phyloP scores from a whole-genome alignment of 371 early-diverging fungal species.

The Mucor plumbeus region DNA sequence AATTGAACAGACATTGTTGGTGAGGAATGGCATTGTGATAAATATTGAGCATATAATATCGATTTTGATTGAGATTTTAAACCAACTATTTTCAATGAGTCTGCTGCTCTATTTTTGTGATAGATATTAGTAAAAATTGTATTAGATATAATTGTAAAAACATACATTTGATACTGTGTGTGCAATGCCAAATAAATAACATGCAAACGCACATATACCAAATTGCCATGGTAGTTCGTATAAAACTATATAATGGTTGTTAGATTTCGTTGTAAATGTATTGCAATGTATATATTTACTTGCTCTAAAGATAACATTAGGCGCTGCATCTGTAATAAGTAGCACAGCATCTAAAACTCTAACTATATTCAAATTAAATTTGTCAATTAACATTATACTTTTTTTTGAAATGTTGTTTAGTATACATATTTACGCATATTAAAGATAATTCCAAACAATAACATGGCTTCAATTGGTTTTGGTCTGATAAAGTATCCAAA shows the following conservation, averaged over 20 bases:
- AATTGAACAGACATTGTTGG: conserved; percentile 43
- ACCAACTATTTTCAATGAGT: conserved; percentile 28
- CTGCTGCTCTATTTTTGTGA: conserved; percentile 31
- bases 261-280: not conserved
- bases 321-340: conserved; percentile 24
- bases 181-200: conserved; percentile 50
- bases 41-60: conserved; percentile 30
- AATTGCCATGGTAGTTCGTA: conserved; percentile 51
- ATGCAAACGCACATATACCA: conserved; percentile 38
- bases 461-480: conserved; percentile 45
- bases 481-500: conserved; percentile 38
- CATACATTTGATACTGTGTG: conserved; percentile 46
- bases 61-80: conserved; percentile 25
- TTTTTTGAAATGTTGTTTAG: not conserved
- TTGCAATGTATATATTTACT: conserved; percentile 20
- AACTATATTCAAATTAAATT: conserved; percentile 19
- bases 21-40: conserved; percentile 35
- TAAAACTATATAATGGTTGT: conserved; percentile 23
- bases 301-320: conserved; percentile 31
- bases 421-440: conserved; percentile 29
- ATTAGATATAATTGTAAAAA: not conserved
- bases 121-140: not conserved
- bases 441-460: conserved; percentile 36
- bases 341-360: conserved; percentile 37
- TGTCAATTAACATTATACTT: not conserved